Percentiles rank a stretch among this genome's conserved stretches.
phyloP scores from a whole-genome alignment of 106 monocot species.

The Cymbidium sinense region DNA sequence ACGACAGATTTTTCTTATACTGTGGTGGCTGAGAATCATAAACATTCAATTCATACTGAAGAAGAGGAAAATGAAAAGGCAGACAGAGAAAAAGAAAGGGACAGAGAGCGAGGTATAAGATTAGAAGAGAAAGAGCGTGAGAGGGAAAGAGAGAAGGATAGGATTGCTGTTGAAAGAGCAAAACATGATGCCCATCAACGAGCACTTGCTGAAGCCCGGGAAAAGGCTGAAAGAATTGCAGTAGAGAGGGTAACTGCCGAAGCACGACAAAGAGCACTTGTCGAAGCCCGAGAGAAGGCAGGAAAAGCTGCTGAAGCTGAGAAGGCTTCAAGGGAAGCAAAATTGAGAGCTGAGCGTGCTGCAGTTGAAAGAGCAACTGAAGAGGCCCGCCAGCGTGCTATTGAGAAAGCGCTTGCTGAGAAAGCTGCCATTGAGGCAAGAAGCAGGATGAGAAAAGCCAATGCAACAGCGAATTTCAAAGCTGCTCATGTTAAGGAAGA shows the following conservation, averaged over 20 bases:
- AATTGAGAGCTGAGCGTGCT: slow-evolving; percentile 58
- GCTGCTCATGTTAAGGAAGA: slow-evolving; percentile 21
- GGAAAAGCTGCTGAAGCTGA: slow-evolving; percentile 56
- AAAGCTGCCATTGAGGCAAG: slow-evolving; percentile 53
- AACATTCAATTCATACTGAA: not conserved
- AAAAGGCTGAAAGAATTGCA: slow-evolving; percentile 63
- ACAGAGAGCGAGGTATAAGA: slow-evolving; percentile 32
- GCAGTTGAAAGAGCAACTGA: slow-evolving; percentile 83
- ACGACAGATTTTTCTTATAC: not conserved
- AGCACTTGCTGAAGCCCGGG: slow-evolving; percentile 45
- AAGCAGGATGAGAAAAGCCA: slow-evolving; percentile 23
- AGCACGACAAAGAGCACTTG: slow-evolving; percentile 73
- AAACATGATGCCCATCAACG: slow-evolving; percentile 59
- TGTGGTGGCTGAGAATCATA: slow-evolving; percentile 6
- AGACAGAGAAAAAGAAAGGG: slow-evolving; percentile 25
- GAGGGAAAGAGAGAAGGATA: slow-evolving; percentile 80
- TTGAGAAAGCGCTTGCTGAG: slow-evolving; percentile 57
- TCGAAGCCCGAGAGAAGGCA: slow-evolving; percentile 69
- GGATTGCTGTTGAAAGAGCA: slow-evolving; percentile 69
- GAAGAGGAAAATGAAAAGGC: slow-evolving; percentile 14
- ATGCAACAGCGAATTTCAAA: slow-evolving; percentile 9
- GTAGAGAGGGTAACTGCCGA: slow-evolving; percentile 64
- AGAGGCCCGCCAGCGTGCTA: slow-evolving; percentile 57
- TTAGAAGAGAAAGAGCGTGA: slow-evolving; percentile 69
- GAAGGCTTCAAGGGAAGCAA: slow-evolving; percentile 53